Percentiles rank a stretch among this genome's conserved stretches.
Conservation (phyloP, 2,329 filamentous ascomycete genomes). For the Colletotrichum nymphaeae region DNA sequence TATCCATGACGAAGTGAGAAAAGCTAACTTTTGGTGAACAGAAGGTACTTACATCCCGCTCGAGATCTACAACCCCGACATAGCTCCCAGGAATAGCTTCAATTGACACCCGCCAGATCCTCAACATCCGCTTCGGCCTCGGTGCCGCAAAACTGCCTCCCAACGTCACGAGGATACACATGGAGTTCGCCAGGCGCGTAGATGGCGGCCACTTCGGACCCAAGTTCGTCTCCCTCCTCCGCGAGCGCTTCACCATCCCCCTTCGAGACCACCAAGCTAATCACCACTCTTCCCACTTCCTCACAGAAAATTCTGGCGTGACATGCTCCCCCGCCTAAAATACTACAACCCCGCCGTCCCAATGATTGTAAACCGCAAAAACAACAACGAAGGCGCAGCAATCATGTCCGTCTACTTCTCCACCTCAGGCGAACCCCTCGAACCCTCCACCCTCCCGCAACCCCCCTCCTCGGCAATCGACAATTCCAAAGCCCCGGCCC, state of each 20-base stretch:
- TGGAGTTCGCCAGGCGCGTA: conserved; percentile 75
- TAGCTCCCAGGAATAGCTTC: not conserved
- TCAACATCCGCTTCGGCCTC: conserved; percentile 81
- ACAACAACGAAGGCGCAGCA: conserved; percentile 65
- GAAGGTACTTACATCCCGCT: conserved; percentile 33
- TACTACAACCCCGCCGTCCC: conserved; percentile 90
- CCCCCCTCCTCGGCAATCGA: conserved; percentile 60
- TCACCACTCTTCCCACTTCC: not conserved
- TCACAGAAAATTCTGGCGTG: conserved; percentile 86
- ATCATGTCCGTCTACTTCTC: conserved; percentile 75
- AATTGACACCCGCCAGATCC: conserved; percentile 65
- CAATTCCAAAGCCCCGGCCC: conserved; percentile 59
- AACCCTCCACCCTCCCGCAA: conserved; percentile 48
- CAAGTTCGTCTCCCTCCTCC: conserved; percentile 61
- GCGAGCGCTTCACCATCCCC: conserved; percentile 36
- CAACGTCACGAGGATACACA: conserved; percentile 78
- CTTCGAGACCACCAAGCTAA: conserved; percentile 43
- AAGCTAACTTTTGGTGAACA: conserved; percentile 30
- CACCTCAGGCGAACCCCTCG: conserved; percentile 43
- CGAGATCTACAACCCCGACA: not conserved
- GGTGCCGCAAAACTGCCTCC: conserved; percentile 85
- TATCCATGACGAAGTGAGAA: not conserved
- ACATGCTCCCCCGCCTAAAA: conserved; percentile 87
- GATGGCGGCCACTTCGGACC: conserved; percentile 78
- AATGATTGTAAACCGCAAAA: conserved; percentile 82